These are phyloP conservation scores for Pseudozyma sp. DNA, from an alignment of 1,284 basidiomycete genomes.

Conservation along the genomic window DNA sequence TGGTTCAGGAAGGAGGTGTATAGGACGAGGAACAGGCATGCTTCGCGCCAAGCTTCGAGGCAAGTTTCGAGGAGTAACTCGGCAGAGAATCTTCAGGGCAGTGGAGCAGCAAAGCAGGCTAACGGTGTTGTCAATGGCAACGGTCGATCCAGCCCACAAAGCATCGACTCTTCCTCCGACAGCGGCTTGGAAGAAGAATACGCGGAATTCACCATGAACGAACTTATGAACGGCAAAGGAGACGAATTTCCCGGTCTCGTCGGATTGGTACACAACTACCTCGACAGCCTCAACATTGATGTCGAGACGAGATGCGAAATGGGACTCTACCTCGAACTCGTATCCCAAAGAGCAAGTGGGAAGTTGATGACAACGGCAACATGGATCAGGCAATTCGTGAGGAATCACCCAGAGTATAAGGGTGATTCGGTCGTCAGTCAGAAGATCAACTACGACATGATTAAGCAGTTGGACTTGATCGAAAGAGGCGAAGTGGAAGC, in stretches of 20 bases:
- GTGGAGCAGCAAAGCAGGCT: neutral
- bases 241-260: conserved; percentile 85
- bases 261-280: conserved; percentile 84
- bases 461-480: conserved; percentile 90
- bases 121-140: conserved; percentile 10
- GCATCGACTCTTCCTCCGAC: conserved; percentile 24
- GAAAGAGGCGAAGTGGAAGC: conserved; percentile 66
- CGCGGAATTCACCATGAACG: conserved; percentile 89
- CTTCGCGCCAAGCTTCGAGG: conserved; percentile 48
- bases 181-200: conserved; percentile 78
- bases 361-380: conserved; percentile 89
- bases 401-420: conserved; percentile 88
- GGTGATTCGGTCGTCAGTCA: conserved; percentile 88
- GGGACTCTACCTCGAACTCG: conserved; percentile 69
- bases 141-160: conserved; percentile 31
- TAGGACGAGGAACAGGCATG: conserved; percentile 71
- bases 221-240: conserved; percentile 92
- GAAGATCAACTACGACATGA: conserved; percentile 93
- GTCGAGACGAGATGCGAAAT: conserved; percentile 77
- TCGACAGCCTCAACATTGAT: conserved; percentile 87
- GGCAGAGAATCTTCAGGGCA: conserved; percentile 17
- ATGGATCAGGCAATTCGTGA: conserved; percentile 93
- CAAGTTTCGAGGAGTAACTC: conserved; percentile 24
- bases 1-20: conserved; percentile 90
- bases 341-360: conserved; percentile 80